Base-by-base conservation (phyloP, 306 rosid species). In the Vachellia pachyceras region DNA sequence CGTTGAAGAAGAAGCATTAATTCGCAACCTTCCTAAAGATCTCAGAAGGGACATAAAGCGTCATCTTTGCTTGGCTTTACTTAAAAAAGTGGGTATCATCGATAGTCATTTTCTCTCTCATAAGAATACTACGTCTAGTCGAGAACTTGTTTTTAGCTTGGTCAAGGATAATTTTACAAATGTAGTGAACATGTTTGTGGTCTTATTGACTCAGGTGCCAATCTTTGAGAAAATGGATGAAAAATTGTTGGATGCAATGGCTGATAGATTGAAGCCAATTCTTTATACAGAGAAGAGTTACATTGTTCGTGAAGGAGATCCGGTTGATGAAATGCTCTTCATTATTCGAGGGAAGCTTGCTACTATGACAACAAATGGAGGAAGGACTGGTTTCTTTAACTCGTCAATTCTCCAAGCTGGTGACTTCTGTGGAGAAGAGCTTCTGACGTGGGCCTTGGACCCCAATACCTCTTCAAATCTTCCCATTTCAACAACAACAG, bases 341-440 rank as follows among this genome's bases (percentile, higher is more conserved):
- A 85, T 95, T 10, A 90, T 91, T 92, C 87, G 95, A 1, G 98
- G 99, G 79, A 82, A 77, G 44, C 82, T 95, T 0, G 79, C 84
- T 9, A 87, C 92, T 12, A 74, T 64, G 76, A 93, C 93, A 23
- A 89, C 94, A 35, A 88, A 90, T 77, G 96, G 93, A 46, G 95
- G 97, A 79, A 88, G 90, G 80, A 90, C 92, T 17, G 96, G 95
- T 82, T 86, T 87, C 82, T 89, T 92, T 75, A 89, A 88, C 85
- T 68, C 86, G 1, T 85, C 45, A 64, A 76, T 35, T 78, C 90
- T 95, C 1, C 90, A 87, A 46, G 86, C 96, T 37, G 99, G 99
- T 44, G 97, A 93, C 39, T 95, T 95, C 64, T 95, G 99, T 75
- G 99, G 99, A 42, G 99, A 95, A 77, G 98, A 93, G 89, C 97